Evolutionary conservation across 768 basidiomycete species (phyloP).

Genomic region (Botryobasidium botryosum): DNA sequence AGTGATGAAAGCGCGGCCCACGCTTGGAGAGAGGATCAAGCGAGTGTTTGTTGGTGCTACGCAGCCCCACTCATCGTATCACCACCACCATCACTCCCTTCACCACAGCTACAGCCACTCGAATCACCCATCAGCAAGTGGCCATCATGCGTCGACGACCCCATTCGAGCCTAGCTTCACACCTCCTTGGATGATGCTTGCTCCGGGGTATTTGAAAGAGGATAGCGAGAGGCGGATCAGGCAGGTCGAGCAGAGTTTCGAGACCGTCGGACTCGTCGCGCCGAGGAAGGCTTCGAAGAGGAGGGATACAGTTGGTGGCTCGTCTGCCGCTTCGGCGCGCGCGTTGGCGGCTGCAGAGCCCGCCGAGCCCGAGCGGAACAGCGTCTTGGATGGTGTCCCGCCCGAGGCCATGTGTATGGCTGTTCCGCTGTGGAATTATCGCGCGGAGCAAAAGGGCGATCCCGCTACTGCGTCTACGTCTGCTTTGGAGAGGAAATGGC

Average conservation of each 20-base stretch:
- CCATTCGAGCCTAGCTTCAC: slow-evolving; percentile 17
- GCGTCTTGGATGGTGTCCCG: slow-evolving; percentile 43
- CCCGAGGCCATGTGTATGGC: slow-evolving; percentile 66
- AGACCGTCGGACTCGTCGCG: slow-evolving; percentile 62
- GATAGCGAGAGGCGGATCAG: slow-evolving; percentile 40
- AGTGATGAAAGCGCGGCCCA: slow-evolving; percentile 4
- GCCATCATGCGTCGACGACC: not conserved
- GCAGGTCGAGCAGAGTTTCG: slow-evolving; percentile 57
- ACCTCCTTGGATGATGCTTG: slow-evolving; percentile 49
- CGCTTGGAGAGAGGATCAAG: slow-evolving; percentile 8
- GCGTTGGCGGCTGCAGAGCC: too few relatives aligned
- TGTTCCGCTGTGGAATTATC: slow-evolving; percentile 49
- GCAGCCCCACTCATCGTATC: not conserved
- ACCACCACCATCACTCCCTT: not conserved
- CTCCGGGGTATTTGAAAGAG: slow-evolving; percentile 47
- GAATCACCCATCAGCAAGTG: too few relatives aligned
- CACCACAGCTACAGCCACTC: too few relatives aligned
- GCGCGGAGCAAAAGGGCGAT: slow-evolving; percentile 5
- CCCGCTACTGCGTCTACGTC: not conserved
- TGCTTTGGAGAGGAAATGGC: slow-evolving; percentile 39
- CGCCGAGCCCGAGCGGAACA: slow-evolving; percentile 4
- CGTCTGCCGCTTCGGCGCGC: too few relatives aligned
- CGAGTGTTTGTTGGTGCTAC: slow-evolving; percentile 6
- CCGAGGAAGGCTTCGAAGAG: slow-evolving; percentile 21
- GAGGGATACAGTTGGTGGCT: not conserved